Conservation (phyloP, 2,329 filamentous ascomycete genomes). For the Penicillium sp. region DNA sequence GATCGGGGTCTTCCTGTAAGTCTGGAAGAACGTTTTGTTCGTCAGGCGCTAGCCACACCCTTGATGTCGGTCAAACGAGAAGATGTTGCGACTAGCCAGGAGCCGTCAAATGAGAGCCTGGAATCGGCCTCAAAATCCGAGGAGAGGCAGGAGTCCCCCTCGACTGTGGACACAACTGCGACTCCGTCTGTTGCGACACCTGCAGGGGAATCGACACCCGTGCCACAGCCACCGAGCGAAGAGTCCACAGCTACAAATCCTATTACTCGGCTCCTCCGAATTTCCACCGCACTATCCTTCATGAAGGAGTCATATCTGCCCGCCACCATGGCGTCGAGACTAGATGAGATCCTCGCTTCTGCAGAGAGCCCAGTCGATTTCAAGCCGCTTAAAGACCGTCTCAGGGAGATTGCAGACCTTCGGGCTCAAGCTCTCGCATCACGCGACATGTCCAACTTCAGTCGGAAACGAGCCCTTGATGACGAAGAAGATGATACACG, state of each 20-base stretch:
- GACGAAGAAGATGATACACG: constrained; percentile 51
- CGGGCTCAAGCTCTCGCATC: constrained; percentile 70
- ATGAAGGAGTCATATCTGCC: constrained; percentile 53
- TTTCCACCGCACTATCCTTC: constrained; percentile 52
- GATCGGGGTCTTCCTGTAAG: constrained; percentile 67
- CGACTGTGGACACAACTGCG: constrained; percentile 35
- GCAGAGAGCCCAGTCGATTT: constrained; percentile 62
- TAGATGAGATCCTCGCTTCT: constrained; percentile 42
- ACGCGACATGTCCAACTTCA: constrained; percentile 55
- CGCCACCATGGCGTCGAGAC: constrained; percentile 35
- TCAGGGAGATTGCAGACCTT: constrained; percentile 64
- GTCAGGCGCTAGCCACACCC: constrained; percentile 72
- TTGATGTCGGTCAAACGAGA: constrained; percentile 67
- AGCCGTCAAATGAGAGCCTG: constrained; percentile 28
- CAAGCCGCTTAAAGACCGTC: constrained; percentile 66
- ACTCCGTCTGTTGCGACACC: constrained; percentile 40
- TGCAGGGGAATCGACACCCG: constrained; percentile 41
- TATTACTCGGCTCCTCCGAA: constrained; percentile 47
- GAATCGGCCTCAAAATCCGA: constrained; percentile 23
- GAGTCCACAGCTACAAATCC: constrained; percentile 34
- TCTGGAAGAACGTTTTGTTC: constrained; percentile 83
- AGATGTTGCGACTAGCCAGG: constrained; percentile 37
- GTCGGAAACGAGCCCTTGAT: constrained; percentile 41
- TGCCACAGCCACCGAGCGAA: constrained; percentile 37
- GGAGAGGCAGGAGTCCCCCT: constrained; percentile 34